Percentiles rank a stretch among this genome's conserved stretches.
These are phyloP conservation scores for Nymphaea colorata DNA, from an alignment of 164 flowering plant species.

Conservation along the genomic window DNA sequence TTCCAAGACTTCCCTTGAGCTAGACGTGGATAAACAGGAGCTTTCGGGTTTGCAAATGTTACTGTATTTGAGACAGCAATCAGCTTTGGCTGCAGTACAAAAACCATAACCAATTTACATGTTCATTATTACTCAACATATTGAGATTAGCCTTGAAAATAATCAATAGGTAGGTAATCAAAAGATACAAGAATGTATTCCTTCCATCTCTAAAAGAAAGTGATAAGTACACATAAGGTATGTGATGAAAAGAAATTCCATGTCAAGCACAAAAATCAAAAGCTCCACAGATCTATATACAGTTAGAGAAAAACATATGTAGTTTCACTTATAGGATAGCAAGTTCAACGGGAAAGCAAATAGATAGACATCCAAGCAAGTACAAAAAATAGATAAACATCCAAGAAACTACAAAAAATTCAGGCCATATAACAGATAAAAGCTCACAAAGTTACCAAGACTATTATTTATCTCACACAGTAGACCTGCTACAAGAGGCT, in stretches of 20 bases:
- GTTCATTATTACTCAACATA: background rate
- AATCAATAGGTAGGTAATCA: background rate
- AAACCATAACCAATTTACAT: background rate
- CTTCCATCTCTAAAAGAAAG: background rate
- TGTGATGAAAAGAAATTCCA: background rate
- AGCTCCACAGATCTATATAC: too few relatives aligned
- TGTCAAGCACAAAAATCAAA: too few relatives aligned
- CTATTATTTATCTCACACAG: too few relatives aligned
- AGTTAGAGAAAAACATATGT: too few relatives aligned
- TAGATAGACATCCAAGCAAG: too few relatives aligned
- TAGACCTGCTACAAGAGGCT: too few relatives aligned
- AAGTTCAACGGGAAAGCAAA: too few relatives aligned
- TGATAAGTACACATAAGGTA: background rate
- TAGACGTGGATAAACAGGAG: conserved; percentile 78
- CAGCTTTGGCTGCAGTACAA: conserved; percentile 54
- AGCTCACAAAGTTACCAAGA: too few relatives aligned
- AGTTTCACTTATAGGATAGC: too few relatives aligned
- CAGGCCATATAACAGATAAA: too few relatives aligned
- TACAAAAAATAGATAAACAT: too few relatives aligned
- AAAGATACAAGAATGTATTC: background rate
- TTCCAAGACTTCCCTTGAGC: conserved; percentile 83
- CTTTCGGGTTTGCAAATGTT: conserved; percentile 62
- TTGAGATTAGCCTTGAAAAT: background rate
- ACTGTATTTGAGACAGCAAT: conserved; percentile 59
- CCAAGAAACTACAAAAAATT: too few relatives aligned